These are phyloP conservation scores for Linaria vulgaris DNA, from an alignment of 257 asterid genomes.

Conservation along the genomic window DNA sequence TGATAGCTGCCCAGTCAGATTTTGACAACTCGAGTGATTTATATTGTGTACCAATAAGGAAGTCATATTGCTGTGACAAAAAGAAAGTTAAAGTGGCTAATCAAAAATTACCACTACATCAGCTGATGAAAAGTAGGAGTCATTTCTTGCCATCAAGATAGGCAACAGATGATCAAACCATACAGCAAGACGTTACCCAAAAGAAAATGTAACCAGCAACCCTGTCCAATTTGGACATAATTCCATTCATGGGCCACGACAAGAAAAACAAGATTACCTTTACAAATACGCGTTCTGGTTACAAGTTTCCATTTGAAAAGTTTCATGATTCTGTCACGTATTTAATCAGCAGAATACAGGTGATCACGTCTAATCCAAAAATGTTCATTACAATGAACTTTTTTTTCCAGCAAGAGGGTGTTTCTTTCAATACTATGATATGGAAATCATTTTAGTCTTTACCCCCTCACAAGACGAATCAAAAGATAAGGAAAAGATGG, in stretches of 20 bases:
- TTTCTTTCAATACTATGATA: background rate
- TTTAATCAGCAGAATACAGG: conserved; percentile 15
- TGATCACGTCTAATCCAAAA: conserved; percentile 3
- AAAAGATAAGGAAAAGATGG: conserved; percentile 21
- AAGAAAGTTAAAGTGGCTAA: conserved; percentile 16
- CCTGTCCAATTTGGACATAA: background rate
- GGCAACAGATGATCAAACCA: conserved; percentile 6
- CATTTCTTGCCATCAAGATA: conserved; percentile 8
- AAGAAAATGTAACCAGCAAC: background rate
- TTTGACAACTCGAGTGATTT: conserved; percentile 87
- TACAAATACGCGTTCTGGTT: background rate
- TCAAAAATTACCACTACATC: conserved; percentile 19
- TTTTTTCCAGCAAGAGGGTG: conserved; percentile 3
- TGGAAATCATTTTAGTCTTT: no score
- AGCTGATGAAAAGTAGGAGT: conserved; percentile 10
- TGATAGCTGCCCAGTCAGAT: conserved; percentile 84
- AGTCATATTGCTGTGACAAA: conserved; percentile 84
- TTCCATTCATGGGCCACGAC: background rate
- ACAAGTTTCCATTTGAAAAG: background rate
- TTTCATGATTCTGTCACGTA: background rate
- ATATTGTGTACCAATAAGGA: conserved; percentile 96
- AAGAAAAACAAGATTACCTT: background rate
- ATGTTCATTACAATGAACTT: background rate
- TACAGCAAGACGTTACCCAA: background rate
- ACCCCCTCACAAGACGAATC: conserved; percentile 1